Base-by-base conservation (phyloP, 176 grass and related monocot species). In the Musa troglodytarum region DNA sequence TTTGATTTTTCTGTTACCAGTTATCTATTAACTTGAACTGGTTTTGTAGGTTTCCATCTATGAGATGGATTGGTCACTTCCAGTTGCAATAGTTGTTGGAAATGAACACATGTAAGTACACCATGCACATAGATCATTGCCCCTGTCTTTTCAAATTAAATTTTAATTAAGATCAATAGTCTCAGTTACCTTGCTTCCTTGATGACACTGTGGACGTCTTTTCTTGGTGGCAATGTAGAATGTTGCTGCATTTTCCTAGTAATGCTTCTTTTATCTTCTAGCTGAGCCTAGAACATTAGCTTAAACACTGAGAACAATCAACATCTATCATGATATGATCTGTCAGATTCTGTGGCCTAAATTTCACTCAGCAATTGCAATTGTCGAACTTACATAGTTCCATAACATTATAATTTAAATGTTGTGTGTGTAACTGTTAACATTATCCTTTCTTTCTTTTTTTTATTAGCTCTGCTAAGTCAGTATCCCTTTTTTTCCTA, bases 1-100 rank as follows among this genome's bases (percentile, higher is more conserved):
- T 70, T 69, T 70, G 16, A n/a, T 50, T 50, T n/a, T 70, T 43
- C 11, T n/a, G 1, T 49, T 49, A 50, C 28, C 68, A 70, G 49
- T 11, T 70, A 10, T 70, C 43, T 20, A 50, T n/a, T 51, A 20
- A 70, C 11, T 74, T 26, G 10, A 74, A 28, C 71, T 73, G 73
- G 49, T 81, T 80, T 80, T 76, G 50, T 88, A 97, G 94, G 88
- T 89, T 78, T 97, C 82, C 76, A 82, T 91, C 3, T 97, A 97
- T 83, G 94, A 93, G 54, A 88, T 97, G 83, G 94, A 97, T 97
- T 93, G 94, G 94, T 93, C 94, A 63, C 82, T 84, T 65, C 94
- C 90, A n/a, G 93, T 86, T 1, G 90, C 94, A 61, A 89, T 97
- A 80, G 90, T 97, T 87, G 94, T 97, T 69, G 94, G 94, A 78